Percentiles rank a stretch among this genome's conserved stretches.
Evolutionary conservation across 2,329 filamentous ascomycete genomes (phyloP).

Genomic region (Penicillium sp.): DNA sequence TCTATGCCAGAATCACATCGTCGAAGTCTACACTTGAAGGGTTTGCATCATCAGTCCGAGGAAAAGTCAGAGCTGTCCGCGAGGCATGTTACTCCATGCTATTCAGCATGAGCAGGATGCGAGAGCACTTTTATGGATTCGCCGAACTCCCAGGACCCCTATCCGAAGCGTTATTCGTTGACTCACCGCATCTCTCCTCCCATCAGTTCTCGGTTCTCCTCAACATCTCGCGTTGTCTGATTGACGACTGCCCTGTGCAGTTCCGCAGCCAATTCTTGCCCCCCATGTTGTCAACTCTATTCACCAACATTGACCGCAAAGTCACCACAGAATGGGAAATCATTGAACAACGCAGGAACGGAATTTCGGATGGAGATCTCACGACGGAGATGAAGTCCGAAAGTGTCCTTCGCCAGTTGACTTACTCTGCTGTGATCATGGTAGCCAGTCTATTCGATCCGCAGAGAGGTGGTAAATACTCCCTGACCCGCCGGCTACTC

Average conservation of each 20-base stretch:
- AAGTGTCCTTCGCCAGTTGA: slow-evolving; percentile 88
- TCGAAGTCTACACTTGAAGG: slow-evolving; percentile 90
- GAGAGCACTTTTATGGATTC: slow-evolving; percentile 88
- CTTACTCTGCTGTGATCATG: slow-evolving; percentile 88
- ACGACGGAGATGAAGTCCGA: slow-evolving; percentile 98
- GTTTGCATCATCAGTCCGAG: slow-evolving; percentile 87
- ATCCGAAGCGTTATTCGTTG: slow-evolving; percentile 77
- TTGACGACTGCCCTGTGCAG: slow-evolving; percentile 84
- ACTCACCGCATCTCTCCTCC: slow-evolving; percentile 78
- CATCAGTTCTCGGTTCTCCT: slow-evolving; percentile 94
- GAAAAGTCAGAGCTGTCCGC: slow-evolving; percentile 81
- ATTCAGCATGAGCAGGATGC: slow-evolving; percentile 85
- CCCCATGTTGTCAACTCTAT: slow-evolving; percentile 75
- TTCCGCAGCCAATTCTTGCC: slow-evolving; percentile 78
- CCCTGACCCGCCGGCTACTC: not conserved
- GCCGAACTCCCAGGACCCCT: slow-evolving; percentile 77
- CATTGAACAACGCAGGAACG: slow-evolving; percentile 58
- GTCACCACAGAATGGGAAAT: slow-evolving; percentile 83
- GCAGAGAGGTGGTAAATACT: slow-evolving; percentile 55
- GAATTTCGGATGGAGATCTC: slow-evolving; percentile 70
- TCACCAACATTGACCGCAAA: slow-evolving; percentile 82
- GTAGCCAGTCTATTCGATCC: slow-evolving; percentile 86
- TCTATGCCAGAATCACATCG: slow-evolving; percentile 85
- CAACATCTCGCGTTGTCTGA: slow-evolving; percentile 80
- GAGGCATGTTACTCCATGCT: slow-evolving; percentile 94